These are phyloP conservation scores for Stylonectria norvegica DNA, from an alignment of 2,329 filamentous ascomycete genomes.

Conservation along the genomic window DNA sequence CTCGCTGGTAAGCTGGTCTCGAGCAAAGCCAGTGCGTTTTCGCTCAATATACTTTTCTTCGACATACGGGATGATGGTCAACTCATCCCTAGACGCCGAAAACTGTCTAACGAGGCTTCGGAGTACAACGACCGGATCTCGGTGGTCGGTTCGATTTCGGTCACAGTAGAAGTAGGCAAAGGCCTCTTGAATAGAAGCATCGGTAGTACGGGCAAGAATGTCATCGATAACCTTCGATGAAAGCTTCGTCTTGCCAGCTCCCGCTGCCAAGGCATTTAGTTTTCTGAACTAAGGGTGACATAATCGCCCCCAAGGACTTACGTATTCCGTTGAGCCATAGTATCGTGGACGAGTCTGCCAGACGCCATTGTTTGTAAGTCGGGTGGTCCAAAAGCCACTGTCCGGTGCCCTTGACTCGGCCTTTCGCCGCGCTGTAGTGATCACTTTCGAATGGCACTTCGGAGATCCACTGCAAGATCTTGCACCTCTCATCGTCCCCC, in stretches of 20 bases:
- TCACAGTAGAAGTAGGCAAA: constrained; percentile 19
- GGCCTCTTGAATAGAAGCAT: not conserved
- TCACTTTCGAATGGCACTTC: constrained; percentile 9
- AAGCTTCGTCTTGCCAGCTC: constrained; percentile 14
- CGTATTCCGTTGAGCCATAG: constrained; percentile 10
- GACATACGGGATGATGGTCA: constrained; percentile 3
- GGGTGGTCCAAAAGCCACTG: constrained; percentile 7
- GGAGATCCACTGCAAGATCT: constrained; percentile 13
- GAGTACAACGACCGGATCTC: constrained; percentile 9
- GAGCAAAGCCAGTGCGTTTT: constrained; percentile 5
- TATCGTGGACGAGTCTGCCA: not conserved
- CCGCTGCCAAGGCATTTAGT: constrained; percentile 4
- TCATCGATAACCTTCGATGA: constrained; percentile 9
- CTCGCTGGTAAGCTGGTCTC: not conserved
- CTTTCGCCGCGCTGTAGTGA: constrained; percentile 6
- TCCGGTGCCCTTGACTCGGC: constrained; percentile 8
- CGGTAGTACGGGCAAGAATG: not conserved
- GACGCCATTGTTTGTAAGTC: constrained; percentile 6
- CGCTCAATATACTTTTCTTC: constrained; percentile 1
- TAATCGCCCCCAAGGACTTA: constrained; percentile 1
- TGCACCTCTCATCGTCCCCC: constrained; percentile 7
- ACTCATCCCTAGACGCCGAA: not conserved
- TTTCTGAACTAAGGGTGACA: too few species aligned
- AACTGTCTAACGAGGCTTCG: constrained; percentile 17
- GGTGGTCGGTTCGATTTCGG: constrained; percentile 7